phyloP scores from a whole-genome alignment of 2,329 filamentous ascomycete genomes.

The Fusarium papillatum region DNA sequence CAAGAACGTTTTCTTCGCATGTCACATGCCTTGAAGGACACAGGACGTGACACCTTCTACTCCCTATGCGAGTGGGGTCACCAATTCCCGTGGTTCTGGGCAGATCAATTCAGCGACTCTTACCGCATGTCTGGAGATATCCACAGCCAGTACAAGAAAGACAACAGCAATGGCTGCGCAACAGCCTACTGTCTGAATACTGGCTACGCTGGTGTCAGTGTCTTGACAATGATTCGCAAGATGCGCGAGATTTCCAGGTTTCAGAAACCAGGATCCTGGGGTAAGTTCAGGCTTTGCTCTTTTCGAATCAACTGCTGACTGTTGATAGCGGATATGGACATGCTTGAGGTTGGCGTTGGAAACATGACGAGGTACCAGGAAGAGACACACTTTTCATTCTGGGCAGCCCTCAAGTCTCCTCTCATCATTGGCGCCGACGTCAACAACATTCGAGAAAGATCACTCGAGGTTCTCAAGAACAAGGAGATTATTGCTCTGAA shows the following conservation, averaged over 20 bases:
- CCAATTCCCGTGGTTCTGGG: conserved; percentile 9
- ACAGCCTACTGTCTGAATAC: conserved; percentile 5
- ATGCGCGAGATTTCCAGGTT: conserved; percentile 4
- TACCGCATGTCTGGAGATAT: conserved; percentile 8
- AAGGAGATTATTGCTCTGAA: conserved; percentile 2
- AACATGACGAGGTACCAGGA: conserved; percentile 1
- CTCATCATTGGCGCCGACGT: conserved; percentile 1
- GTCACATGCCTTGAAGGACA: conserved; percentile 1
- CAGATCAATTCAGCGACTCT: conserved; percentile 6
- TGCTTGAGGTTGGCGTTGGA: not conserved
- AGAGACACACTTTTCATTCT: conserved; percentile 1
- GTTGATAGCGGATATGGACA: not conserved
- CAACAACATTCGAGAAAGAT: not conserved
- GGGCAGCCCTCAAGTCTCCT: conserved; percentile 2
- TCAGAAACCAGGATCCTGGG: conserved; percentile 7
- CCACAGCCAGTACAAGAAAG: not conserved
- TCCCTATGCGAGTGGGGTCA: not conserved
- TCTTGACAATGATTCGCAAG: conserved; percentile 8
- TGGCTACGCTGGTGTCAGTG: not conserved
- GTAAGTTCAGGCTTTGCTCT: not conserved
- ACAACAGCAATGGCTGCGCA: not conserved
- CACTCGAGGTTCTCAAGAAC: not conserved
- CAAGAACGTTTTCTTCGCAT: conserved; percentile 4
- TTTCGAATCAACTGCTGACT: not conserved
- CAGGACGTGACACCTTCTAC: not conserved